Percentiles rank a stretch among this genome's conserved stretches.
Evolutionary conservation across 2,329 filamentous ascomycete genomes (phyloP).

Genomic region (Karstenula rhodostoma): DNA sequence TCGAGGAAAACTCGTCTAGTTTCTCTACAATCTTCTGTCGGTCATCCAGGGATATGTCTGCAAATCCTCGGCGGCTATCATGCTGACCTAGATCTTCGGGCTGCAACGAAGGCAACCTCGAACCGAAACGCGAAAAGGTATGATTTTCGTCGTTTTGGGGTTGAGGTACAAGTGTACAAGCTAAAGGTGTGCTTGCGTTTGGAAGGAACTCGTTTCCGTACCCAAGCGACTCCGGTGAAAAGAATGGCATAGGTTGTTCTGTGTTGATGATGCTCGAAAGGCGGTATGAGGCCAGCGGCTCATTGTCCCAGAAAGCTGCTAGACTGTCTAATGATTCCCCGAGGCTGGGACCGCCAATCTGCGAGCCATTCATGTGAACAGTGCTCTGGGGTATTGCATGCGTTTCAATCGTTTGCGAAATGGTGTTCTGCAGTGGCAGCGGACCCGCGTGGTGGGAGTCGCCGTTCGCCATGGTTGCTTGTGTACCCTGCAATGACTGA

Average conservation of each 20-base stretch:
- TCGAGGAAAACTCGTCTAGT: constrained; percentile 68
- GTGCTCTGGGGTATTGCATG: constrained; percentile 11
- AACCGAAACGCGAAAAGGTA: constrained; percentile 50
- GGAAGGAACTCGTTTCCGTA: constrained; percentile 39
- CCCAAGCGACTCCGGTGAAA: constrained; percentile 49
- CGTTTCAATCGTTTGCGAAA: constrained; percentile 26
- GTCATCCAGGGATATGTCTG: constrained; percentile 47
- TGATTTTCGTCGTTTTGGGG: constrained; percentile 35
- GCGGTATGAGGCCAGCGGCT: constrained; percentile 49
- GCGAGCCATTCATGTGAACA: constrained; percentile 24
- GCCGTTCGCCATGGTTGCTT: constrained; percentile 34
- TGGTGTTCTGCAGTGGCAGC: constrained; percentile 23
- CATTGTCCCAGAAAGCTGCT: constrained; percentile 50
- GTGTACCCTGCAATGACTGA: constrained; percentile 46
- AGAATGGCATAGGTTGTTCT: constrained; percentile 54
- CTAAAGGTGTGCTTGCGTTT: constrained; percentile 17
- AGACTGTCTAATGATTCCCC: constrained; percentile 49
- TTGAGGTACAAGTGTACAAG: constrained; percentile 25
- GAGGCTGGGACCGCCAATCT: constrained; percentile 29
- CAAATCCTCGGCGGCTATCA: constrained; percentile 29
- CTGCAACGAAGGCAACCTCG: constrained; percentile 50
- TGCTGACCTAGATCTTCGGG: constrained; percentile 42
- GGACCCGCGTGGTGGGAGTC: constrained; percentile 17
- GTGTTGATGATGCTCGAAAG: constrained; percentile 51
- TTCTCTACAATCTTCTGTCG: constrained; percentile 61